Evolutionary conservation across 2,329 filamentous ascomycete genomes (phyloP), one percentile per base, ranked within the genome.

Genomic region (Trichoderma endophyticum): DNA sequence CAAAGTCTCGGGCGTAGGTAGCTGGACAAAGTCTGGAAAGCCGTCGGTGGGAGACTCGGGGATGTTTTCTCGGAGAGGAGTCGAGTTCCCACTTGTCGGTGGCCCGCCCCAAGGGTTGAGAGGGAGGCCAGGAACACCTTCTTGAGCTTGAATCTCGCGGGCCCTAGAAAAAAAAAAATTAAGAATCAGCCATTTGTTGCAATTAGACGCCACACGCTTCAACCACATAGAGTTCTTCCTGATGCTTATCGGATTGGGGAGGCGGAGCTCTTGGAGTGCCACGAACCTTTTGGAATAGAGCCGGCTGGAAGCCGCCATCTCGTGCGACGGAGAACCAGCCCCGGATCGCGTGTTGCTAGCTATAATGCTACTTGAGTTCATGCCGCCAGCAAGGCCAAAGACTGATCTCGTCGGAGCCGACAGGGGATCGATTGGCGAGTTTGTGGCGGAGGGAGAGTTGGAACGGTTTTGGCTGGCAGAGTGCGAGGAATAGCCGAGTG

Each of bases 41-140:
- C 93, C 95, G 84, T 98, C 95, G 75, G 93, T 96, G 36, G 96
- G 96, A 43, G 95, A 98, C 83, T 99, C 96, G 75, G 95, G 95
- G 73, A 99, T 98, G 75, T 95, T 98, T 84, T 98, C 96, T 79
- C 96, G 93, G 66, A 99, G 88, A 76, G 96, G 96, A 56, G 95
- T 98, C 24, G 95, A 98, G 82, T 97, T 95, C 75, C 95, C 96
- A 81, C 95, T 98, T 71, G 95, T 97, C 63, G 96, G 95, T 75
- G 96, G 95, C 12, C 96, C 95, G 86, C 94, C 94, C 96, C 96
- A 98, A 57, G 92, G 91, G 79, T 91, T 90, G 67, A 91, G 82
- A 81, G 86, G 87, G 78, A 89, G 87, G 79, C 86, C 91, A 80
- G 86, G 84, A 64, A 97, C 87, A 66, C 95, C 95, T 87, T 98